Evolutionary conservation across 1,284 basidiomycete species (phyloP).

Genomic region (Cutaneotrichosporon sp.): DNA sequence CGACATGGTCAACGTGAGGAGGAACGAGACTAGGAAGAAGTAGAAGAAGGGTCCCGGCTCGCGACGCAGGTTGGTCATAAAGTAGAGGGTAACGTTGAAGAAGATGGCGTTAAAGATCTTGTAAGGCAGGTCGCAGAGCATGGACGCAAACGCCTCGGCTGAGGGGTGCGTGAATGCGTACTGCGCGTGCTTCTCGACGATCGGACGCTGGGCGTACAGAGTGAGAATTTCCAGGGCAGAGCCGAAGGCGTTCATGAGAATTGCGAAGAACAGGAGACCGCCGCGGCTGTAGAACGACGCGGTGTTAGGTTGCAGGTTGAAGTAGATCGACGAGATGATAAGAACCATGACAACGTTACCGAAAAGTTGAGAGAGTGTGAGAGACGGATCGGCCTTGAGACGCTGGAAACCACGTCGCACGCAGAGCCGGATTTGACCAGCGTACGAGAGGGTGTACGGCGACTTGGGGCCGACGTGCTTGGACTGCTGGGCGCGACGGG

Average conservation of each 20-base stretch:
- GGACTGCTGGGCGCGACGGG: conserved; percentile 53
- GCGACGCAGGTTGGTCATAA: conserved; percentile 54
- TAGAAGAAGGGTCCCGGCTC: conserved; percentile 51
- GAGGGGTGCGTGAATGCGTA: conserved; percentile 56
- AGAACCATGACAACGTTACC: conserved; percentile 54
- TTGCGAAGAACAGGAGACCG: conserved; percentile 55
- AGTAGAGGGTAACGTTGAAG: conserved; percentile 54
- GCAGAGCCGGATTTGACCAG: conserved; percentile 53
- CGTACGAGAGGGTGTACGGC: conserved; percentile 54
- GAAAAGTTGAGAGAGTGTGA: conserved; percentile 52
- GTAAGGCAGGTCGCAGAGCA: conserved; percentile 56
- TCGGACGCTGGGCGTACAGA: conserved; percentile 55
- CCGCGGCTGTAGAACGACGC: conserved; percentile 46
- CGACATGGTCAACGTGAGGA: conserved; percentile 54
- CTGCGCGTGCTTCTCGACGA: conserved; percentile 54
- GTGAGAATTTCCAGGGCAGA: conserved; percentile 51
- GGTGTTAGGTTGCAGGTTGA: conserved; percentile 47
- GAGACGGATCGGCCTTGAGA: conserved; percentile 50
- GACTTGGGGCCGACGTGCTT: conserved; percentile 50
- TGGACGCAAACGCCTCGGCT: conserved; percentile 55
- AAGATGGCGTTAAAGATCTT: conserved; percentile 52
- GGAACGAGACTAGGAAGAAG: conserved; percentile 52
- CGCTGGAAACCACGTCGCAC: conserved; percentile 52
- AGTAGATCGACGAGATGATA: conserved; percentile 53
- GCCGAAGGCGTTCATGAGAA: conserved; percentile 50